Evolutionary conservation across 495 filamentous ascomycete species (phyloP), one percentile per base, ranked within the genome.

Genomic region (Penicillium bialowiezense): DNA sequence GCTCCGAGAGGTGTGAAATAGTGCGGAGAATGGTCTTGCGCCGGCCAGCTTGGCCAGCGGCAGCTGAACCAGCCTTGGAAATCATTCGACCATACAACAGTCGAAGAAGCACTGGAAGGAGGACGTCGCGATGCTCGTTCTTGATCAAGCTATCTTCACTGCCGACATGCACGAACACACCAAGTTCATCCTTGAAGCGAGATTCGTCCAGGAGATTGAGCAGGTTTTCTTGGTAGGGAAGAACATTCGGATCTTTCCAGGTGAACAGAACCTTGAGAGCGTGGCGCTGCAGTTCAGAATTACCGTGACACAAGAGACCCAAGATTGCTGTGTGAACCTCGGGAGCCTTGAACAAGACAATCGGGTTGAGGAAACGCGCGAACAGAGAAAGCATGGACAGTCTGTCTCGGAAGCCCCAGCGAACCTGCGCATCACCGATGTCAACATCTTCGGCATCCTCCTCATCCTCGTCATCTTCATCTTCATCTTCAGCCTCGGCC

Each of bases 121-220:
- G 61, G 18, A 81, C 79, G 15, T 60, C 52, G 4, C 83, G 82
- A 62, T 97, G 88, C 39, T 88, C 81, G 15, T 81, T 69, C 59
- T 86, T 83, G 38, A 97, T 85, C 45, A 82, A 68, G 52, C 84
- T 89, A 44, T 91, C 84, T 7, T 90, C 87, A 5, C 74, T 62
- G 9, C 73, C 77, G 23, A 79, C 67, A 58, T 90, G 88, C 40
- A 97, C 81, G 46, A 97, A 86, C 2, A 90, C 81, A 0, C 89
- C 81, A 12, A 97, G 79, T 67, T 97, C 90, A 58, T 97, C 95
- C 57, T 89, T 85, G 70, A 97, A 97, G 36, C 88, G 76, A 3
- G 89, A 81, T 50, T 97, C 93, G 55, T 99, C 95, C 12, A 97
- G 76, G 4, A 99, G 75, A 52, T 92, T 93, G 31, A 89, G 78